Evolutionary conservation across 306 rosid genomes (phyloP).

Genomic region (Rosa persica): DNA sequence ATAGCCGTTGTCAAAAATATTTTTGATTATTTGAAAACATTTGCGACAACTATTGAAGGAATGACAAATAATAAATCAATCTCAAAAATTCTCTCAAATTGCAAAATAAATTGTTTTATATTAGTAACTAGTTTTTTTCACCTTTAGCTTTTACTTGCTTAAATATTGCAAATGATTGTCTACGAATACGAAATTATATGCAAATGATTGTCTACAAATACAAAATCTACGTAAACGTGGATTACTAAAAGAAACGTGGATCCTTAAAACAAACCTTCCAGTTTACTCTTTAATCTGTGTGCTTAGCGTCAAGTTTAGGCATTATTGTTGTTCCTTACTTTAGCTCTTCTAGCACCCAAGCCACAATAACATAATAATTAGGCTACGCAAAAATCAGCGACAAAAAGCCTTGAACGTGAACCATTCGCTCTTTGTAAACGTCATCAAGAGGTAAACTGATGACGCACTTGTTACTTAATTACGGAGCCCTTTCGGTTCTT

Average conservation of each 20-base stretch:
- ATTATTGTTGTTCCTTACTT: neutral
- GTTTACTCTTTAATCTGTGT: neutral
- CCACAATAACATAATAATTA: neutral
- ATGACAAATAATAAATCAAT: too few species aligned
- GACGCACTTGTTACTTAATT: neutral
- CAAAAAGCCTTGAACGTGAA: neutral
- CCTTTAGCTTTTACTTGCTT: too few species aligned
- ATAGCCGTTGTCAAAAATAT: too few species aligned
- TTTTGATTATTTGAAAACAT: too few species aligned
- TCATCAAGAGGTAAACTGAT: neutral
- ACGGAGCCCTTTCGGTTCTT: neutral
- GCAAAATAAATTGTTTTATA: too few species aligned
- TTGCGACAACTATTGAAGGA: too few species aligned
- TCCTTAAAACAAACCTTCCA: neutral
- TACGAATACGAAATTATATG: neutral
- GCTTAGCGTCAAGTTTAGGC: neutral
- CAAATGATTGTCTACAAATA: neutral
- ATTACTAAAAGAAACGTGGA: too few species aligned
- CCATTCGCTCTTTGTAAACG: neutral
- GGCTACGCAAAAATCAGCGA: neutral
- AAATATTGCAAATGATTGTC: too few species aligned
- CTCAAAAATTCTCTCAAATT: too few species aligned
- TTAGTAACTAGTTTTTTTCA: too few species aligned
- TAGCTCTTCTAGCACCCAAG: neutral
- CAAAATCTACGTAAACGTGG: too few species aligned